Evolutionary conservation across 2,329 filamentous ascomycete species (phyloP), one percentile per base, ranked within the genome.

Genomic region (Rhynchosporium secalis): DNA sequence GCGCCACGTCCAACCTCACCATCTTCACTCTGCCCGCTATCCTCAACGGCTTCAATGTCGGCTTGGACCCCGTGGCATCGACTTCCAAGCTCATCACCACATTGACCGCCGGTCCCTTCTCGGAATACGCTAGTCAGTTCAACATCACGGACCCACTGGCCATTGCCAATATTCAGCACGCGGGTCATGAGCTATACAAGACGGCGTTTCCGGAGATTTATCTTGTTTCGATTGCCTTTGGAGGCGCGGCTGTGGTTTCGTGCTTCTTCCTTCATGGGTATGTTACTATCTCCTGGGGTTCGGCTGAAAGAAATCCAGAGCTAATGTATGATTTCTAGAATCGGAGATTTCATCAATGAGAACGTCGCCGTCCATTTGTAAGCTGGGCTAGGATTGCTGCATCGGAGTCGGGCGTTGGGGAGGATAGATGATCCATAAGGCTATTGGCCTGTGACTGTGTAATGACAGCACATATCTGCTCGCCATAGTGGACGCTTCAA

Each of bases 221-320:
- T 70, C 83, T 83, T 72, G 78, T 78, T 40, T 86, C 82, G 70
- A 85, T 88, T 70, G 84, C 80, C 0, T 88, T 88, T 71, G 86
- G 86, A 0, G 77, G 66, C 0, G 70, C 85, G 0, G 80, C 81
- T 4, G 82, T 87, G 54, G 51, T 86, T 15, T 78, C 84, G 0
- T 80, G 82, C 57, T 77, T 81, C 62, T 85, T 86, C 65, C 73
- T 88, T 71, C n/a, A 45, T 15, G 55, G 55, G 55, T 57, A 20
- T 9, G 55, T 47, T 7, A 1, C 4, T 9, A 2, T n/a, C n/a
- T 15, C 38, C 4, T 43, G 4, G 3, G 8, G 3, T 3, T 41
- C 1, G 1, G 10, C 9, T 41, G 40, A 12, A 3, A 12, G 40
- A 41, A 12, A 12, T 1, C 3, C 40, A 43, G 7, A 2, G 9